A percentile compares a stretch with the other conserved stretches of the same genome.
Conservation (phyloP, 1,284 basidiomycete species). For the Rhodofomes roseus region DNA sequence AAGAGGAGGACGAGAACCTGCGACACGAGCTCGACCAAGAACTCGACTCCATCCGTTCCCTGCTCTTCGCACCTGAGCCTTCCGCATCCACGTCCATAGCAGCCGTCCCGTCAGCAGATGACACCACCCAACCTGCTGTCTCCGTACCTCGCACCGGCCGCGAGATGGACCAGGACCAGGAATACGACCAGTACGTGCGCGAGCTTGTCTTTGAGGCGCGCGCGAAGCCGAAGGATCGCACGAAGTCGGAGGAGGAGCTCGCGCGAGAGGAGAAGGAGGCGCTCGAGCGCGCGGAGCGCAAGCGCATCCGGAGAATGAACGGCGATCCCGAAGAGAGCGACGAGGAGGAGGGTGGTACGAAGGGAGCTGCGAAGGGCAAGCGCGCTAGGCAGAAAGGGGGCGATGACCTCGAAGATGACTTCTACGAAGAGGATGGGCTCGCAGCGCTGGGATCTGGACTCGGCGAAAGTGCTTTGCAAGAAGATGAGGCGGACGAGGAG, state of each 20-base stretch:
- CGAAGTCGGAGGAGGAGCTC: slow-evolving; percentile 94
- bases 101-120: background rate
- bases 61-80: slow-evolving; percentile 65
- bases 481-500: slow-evolving; percentile 35
- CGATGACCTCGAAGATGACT: slow-evolving; percentile 95
- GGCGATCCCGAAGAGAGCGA: slow-evolving; percentile 71
- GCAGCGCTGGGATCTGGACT: slow-evolving; percentile 51
- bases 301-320: slow-evolving; percentile 81
- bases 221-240: slow-evolving; percentile 92
- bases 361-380: slow-evolving; percentile 32
- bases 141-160: slow-evolving; percentile 7
- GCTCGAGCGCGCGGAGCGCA: slow-evolving; percentile 83
- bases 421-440: slow-evolving; percentile 50
- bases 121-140: background rate
- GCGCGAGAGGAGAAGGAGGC: slow-evolving; percentile 87
- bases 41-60: slow-evolving; percentile 77
- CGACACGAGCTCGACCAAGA: slow-evolving; percentile 89
- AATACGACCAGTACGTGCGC: slow-evolving; percentile 91
- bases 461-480: slow-evolving; percentile 32
- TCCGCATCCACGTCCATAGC: slow-evolving; percentile 17
- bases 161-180: slow-evolving; percentile 37
- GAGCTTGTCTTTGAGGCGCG: slow-evolving; percentile 93
- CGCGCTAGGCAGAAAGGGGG: slow-evolving; percentile 44
- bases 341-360: slow-evolving; percentile 44
- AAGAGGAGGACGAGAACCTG: slow-evolving; percentile 82